phyloP scores from a whole-genome alignment of 495 filamentous ascomycete species.

The Hyaloscypha variabilis region DNA sequence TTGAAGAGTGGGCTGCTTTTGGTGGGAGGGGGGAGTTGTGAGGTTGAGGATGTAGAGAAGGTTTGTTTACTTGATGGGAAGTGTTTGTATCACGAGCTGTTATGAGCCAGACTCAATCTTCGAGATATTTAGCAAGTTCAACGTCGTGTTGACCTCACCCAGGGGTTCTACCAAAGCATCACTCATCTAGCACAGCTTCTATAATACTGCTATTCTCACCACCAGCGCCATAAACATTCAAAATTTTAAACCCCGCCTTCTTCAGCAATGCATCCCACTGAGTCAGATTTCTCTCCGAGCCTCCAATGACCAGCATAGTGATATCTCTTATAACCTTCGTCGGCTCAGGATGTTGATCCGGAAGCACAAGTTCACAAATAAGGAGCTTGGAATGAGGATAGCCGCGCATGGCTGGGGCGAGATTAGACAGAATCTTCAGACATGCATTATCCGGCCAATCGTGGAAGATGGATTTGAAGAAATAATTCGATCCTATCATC shows the following conservation, averaged over 20 bases:
- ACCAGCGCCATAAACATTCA: conserved; percentile 2
- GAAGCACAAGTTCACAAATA: conserved; percentile 14
- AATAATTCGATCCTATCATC: conserved; percentile 5
- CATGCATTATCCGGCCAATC: conserved; percentile 17
- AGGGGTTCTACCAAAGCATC: too few relatives aligned
- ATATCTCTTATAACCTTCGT: conserved; percentile 14
- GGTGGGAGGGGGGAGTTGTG: too few relatives aligned
- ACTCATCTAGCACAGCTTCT: conserved; percentile 11
- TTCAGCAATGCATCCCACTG: conserved; percentile 8
- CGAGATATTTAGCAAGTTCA: too few relatives aligned
- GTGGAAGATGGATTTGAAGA: conserved; percentile 23
- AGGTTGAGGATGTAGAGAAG: too few relatives aligned
- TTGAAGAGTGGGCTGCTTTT: too few relatives aligned
- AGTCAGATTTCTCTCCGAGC: conserved; percentile 9
- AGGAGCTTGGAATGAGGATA: conserved; percentile 10
- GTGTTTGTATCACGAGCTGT: too few relatives aligned
- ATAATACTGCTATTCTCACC: conserved; percentile 1
- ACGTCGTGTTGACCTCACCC: too few relatives aligned
- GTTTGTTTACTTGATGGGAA: too few relatives aligned
- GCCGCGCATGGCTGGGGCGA: conserved; percentile 12
- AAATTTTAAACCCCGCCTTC: conserved; percentile 12
- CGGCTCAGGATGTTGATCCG: conserved; percentile 7
- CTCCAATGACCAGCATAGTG: conserved; percentile 14
- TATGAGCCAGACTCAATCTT: too few relatives aligned
- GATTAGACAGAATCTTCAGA: conserved; percentile 15